Percentiles rank a stretch among this genome's conserved stretches.
Evolutionary conservation across 768 basidiomycete genomes (phyloP).

Genomic region (Symmetrospora coprosmae): DNA sequence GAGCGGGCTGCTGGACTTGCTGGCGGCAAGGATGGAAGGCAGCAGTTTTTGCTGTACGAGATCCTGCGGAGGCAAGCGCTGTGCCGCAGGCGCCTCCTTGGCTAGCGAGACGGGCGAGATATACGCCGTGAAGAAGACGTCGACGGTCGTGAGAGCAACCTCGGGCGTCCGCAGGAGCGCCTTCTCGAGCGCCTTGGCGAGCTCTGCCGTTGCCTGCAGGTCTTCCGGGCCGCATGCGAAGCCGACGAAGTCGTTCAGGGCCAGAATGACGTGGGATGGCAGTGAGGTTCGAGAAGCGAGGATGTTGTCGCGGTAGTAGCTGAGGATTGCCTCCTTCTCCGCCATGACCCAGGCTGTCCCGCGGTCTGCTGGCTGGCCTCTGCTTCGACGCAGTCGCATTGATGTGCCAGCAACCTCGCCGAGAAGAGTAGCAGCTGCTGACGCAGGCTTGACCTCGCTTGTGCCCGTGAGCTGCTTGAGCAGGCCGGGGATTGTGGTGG

Average conservation of each 20-base stretch:
- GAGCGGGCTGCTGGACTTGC: constrained; percentile 38
- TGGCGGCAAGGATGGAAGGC: constrained; percentile 30
- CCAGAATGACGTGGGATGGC: constrained; percentile 47
- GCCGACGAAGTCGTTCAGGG: constrained; percentile 31
- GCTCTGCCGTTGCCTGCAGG: neutral
- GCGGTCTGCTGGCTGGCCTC: neutral
- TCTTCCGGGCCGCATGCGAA: constrained; percentile 22
- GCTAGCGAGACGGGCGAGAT: constrained; percentile 49
- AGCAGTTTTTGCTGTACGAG: constrained; percentile 37
- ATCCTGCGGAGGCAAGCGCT: constrained; percentile 48
- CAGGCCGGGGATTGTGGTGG: constrained; percentile 13
- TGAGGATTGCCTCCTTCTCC: constrained; percentile 47
- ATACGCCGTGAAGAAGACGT: constrained; percentile 13
- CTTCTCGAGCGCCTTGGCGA: constrained; percentile 66
- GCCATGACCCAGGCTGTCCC: neutral
- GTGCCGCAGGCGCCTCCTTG: constrained; percentile 42
- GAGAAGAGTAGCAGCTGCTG: neutral
- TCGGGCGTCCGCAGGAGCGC: constrained; percentile 70
- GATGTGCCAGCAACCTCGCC: neutral
- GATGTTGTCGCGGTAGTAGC: constrained; percentile 49
- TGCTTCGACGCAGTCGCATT: neutral
- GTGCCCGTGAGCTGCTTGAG: constrained; percentile 22
- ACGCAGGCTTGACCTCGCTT: constrained; percentile 40
- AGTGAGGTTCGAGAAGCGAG: constrained; percentile 55
- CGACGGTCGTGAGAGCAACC: constrained; percentile 46